Percentiles rank a stretch among this genome's conserved stretches.
phyloP scores from a whole-genome alignment of 2,329 filamentous ascomycete genomes.

The Penicillium vulpinum region DNA sequence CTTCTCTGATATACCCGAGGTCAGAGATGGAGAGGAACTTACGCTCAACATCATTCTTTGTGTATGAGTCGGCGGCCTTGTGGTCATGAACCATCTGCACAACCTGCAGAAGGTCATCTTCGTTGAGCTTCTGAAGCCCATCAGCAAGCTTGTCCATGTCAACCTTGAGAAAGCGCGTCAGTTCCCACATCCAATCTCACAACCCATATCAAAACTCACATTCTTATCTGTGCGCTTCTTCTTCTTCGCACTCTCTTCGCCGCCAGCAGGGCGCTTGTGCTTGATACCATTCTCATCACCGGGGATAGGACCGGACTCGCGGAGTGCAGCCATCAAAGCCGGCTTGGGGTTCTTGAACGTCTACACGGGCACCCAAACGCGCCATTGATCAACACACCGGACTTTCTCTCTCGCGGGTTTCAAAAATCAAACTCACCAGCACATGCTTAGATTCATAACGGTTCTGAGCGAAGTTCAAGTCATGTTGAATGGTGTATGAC shows the following conservation, averaged over 20 bases:
- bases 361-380: slow-evolving; percentile 35
- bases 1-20: not conserved
- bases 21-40: slow-evolving; percentile 43
- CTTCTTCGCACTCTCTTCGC: slow-evolving; percentile 70
- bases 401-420: not conserved
- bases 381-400: not conserved
- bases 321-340: slow-evolving; percentile 73
- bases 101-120: slow-evolving; percentile 91
- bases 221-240: slow-evolving; percentile 67
- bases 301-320: slow-evolving; percentile 82
- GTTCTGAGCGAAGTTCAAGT: slow-evolving; percentile 83
- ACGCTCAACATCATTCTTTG: slow-evolving; percentile 96
- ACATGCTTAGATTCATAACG: slow-evolving; percentile 80
- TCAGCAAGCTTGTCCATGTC: slow-evolving; percentile 98
- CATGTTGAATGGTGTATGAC: slow-evolving; percentile 78
- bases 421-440: slow-evolving; percentile 55
- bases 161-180: slow-evolving; percentile 45
- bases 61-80: slow-evolving; percentile 91
- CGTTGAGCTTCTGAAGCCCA: slow-evolving; percentile 79
- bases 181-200: not conserved
- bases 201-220: slow-evolving; percentile 36
- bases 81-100: slow-evolving; percentile 99
- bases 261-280: slow-evolving; percentile 59
- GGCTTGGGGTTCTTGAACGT: slow-evolving; percentile 92
- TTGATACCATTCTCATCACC: slow-evolving; percentile 66